These are phyloP conservation scores for Posidonia oceanica DNA, from an alignment of 116 monocot genomes.

Conservation along the genomic window DNA sequence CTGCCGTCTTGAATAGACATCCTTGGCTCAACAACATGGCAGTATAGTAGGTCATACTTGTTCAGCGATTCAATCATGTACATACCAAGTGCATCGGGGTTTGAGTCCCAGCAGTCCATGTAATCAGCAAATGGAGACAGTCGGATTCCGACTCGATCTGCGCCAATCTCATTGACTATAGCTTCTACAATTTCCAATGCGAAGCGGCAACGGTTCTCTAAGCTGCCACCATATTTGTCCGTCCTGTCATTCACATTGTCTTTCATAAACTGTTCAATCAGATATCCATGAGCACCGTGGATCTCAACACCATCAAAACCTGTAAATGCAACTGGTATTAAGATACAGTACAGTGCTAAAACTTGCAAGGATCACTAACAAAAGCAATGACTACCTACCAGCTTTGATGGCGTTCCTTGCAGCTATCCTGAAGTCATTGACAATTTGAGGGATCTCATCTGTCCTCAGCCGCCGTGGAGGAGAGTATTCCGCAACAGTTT, in stretches of 20 bases:
- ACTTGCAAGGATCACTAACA: background rate
- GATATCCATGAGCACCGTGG: slow-evolving; percentile 19
- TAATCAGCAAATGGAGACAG: slow-evolving; percentile 18
- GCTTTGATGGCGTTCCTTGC: slow-evolving; percentile 57
- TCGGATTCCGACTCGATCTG: slow-evolving; percentile 15
- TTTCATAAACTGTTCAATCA: slow-evolving; percentile 30
- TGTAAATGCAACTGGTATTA: background rate
- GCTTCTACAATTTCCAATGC: slow-evolving; percentile 20
- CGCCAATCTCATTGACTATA: slow-evolving; percentile 12
- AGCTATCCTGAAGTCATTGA: slow-evolving; percentile 41
- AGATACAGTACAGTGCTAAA: no score
- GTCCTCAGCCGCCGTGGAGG: slow-evolving; percentile 27
- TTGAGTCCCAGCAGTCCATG: slow-evolving; percentile 17
- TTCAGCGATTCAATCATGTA: slow-evolving; percentile 14
- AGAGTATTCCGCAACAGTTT: slow-evolving; percentile 9
- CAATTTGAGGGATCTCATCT: slow-evolving; percentile 39
- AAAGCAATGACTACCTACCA: slow-evolving; percentile 14
- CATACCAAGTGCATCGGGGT: slow-evolving; percentile 19
- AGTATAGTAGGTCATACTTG: slow-evolving; percentile 13
- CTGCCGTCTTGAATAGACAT: slow-evolving; percentile 5
- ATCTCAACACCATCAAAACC: slow-evolving; percentile 33
- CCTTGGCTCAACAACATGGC: slow-evolving; percentile 25
- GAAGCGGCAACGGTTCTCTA: slow-evolving; percentile 25
- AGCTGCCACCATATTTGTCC: slow-evolving; percentile 18
- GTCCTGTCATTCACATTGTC: slow-evolving; percentile 20